Percentiles rank a stretch among this genome's conserved stretches.
Evolutionary conservation across 176 grass and related monocot species (phyloP).

Genomic region (Tillandsia leiboldiana): DNA sequence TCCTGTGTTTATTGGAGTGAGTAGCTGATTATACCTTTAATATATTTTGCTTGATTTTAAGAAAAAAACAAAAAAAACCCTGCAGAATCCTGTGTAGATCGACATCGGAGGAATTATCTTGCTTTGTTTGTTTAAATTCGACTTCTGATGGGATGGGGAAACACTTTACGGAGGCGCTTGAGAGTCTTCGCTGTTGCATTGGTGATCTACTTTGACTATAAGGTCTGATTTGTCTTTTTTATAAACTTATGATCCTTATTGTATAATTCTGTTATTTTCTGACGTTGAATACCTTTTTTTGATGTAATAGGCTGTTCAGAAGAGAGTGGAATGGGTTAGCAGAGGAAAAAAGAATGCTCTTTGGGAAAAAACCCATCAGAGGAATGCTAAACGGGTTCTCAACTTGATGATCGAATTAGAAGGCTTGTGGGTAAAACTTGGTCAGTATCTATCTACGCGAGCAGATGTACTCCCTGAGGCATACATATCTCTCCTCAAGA

Average conservation of each 20-base stretch:
- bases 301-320: constrained; percentile 59
- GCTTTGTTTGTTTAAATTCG: background rate
- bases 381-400: constrained; percentile 80
- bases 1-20: background rate
- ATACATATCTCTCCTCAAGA: constrained; percentile 74
- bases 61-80: background rate
- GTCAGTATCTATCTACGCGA: constrained; percentile 95
- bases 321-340: constrained; percentile 71
- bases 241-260: background rate
- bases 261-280: background rate
- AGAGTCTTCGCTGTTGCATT: constrained; percentile 68
- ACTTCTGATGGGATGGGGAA: constrained; percentile 78
- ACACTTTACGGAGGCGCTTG: constrained; percentile 50
- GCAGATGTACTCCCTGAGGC: constrained; percentile 91
- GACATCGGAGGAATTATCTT: background rate
- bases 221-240: constrained; percentile 29
- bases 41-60: background rate
- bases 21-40: background rate
- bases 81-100: background rate
- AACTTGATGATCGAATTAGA: constrained; percentile 90
- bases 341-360: constrained; percentile 41
- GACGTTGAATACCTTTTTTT: constrained; percentile 4
- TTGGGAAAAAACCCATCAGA: constrained; percentile 68
- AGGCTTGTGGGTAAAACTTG: constrained; percentile 94
- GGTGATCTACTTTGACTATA: constrained; percentile 77